Evolutionary conservation across 768 basidiomycete species (phyloP), one percentile per base, ranked within the genome.

Genomic region (Lactarius deliciosus): DNA sequence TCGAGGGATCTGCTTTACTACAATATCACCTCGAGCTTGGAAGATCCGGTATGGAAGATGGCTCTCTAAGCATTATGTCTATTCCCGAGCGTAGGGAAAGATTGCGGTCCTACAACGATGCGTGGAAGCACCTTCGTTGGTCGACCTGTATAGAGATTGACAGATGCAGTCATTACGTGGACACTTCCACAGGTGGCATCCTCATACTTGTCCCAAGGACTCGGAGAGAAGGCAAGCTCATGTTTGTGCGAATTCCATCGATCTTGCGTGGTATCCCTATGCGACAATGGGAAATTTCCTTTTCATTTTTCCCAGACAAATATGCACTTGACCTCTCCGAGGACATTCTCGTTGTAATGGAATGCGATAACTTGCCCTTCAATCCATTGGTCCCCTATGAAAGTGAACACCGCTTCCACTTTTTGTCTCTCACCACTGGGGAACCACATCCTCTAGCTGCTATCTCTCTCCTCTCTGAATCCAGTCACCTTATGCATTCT

Each of bases 251-350:
- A 36, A 54, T 47, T 28, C 55, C 60, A 18, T 57, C 64, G 25
- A 57, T 30, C 25, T n/a, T 30, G 22, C 64, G 60, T 16, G 55
- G 55, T 11, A 57, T 65, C 10, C 18, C 54, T 5, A 61, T 65
- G 64, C 55, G 41, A n/a, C 41, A 50, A 38, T 65, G 64, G 64
- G 64, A 61, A n/a, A 55, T 38, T 36, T 61, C 60, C 16, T 65
- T 65, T 38, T 8, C 64, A 20, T 65, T 65, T 22, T 2, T 30
- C 15, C 64, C 43, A 10, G 3, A 11, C 4, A 9, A 16, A 4
- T 38, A 2, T 57, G 55, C 54, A 32, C 64, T 65, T n/a, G 55
- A 65, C 38, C 64, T 60, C 18, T 47, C 54, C 1, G 60, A 61
- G 30, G 64, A 65, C 30, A 47, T 65, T 40, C 55, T 65, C 34